These are phyloP conservation scores for Cruciata laevipes DNA, from an alignment of 257 asterid species.

Conservation along the genomic window DNA sequence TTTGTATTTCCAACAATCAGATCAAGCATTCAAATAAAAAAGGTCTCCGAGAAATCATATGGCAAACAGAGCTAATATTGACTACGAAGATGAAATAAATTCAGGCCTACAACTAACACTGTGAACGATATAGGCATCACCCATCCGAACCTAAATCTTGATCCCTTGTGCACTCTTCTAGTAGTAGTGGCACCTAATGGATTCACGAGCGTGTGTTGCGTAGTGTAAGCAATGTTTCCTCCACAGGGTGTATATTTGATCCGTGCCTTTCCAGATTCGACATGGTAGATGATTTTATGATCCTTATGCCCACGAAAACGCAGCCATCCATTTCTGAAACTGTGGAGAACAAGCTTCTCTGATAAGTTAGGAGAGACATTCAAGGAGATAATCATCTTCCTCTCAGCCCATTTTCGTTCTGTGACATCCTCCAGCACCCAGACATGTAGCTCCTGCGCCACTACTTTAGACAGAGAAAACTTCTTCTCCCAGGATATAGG, in stretches of 20 bases:
- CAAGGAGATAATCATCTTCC: constrained; percentile 15
- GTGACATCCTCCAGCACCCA: constrained; percentile 26
- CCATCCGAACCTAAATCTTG: not conserved
- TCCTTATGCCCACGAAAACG: not conserved
- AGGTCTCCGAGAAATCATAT: not conserved
- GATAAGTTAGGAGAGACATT: not conserved
- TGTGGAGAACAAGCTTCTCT: not conserved
- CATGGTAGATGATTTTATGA: not conserved
- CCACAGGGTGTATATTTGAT: not conserved
- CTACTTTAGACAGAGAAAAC: constrained; percentile 13
- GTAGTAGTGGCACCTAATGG: not conserved
- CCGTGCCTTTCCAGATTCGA: not conserved
- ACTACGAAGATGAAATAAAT: not conserved
- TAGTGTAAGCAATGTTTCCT: not conserved
- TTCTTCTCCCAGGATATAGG: constrained; percentile 26
- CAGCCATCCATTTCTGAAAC: not conserved
- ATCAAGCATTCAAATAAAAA: constrained; percentile 20
- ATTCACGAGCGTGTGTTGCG: not conserved
- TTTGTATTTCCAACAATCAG: constrained; percentile 18
- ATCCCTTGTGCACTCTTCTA: not conserved
- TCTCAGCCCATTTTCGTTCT: constrained; percentile 20
- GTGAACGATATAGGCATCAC: not conserved
- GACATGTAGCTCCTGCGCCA: constrained; percentile 12
- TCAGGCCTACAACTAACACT: not conserved
- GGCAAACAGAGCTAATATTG: not conserved